These are phyloP conservation scores for Raffaelea albimanens DNA, from an alignment of 2,329 filamentous ascomycete species.

Conservation along the genomic window DNA sequence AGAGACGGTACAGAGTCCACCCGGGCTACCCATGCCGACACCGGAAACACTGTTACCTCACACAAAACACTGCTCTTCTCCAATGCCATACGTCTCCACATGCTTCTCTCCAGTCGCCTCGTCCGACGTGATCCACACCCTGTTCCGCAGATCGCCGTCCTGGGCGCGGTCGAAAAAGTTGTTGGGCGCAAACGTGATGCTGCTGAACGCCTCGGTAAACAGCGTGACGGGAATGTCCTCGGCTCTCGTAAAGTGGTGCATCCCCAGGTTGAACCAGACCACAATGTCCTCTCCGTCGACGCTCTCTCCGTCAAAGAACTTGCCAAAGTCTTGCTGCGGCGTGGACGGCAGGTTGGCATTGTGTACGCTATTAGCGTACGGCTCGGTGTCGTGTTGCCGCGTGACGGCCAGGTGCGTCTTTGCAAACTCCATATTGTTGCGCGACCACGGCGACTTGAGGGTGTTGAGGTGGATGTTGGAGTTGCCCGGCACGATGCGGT, in stretches of 20 bases:
- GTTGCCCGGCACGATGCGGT: slow-evolving; percentile 28
- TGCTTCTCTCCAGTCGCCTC: too few species aligned
- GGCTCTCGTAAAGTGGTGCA: slow-evolving; percentile 37
- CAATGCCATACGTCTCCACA: too few species aligned
- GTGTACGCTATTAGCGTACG: slow-evolving; percentile 23
- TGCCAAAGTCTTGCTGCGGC: slow-evolving; percentile 32
- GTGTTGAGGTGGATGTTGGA: slow-evolving; percentile 26
- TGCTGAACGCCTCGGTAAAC: slow-evolving; percentile 22
- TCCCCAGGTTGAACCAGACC: slow-evolving; percentile 41
- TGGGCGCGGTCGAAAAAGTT: slow-evolving; percentile 23
- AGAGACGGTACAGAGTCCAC: too few species aligned
- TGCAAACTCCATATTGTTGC: slow-evolving; percentile 10
- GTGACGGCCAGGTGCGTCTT: slow-evolving; percentile 28
- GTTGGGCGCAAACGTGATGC: slow-evolving; percentile 22
- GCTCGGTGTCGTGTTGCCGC: slow-evolving; percentile 35
- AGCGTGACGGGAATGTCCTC: slow-evolving; percentile 26
- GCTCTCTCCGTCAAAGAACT: slow-evolving; percentile 33
- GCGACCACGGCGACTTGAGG: slow-evolving; percentile 22
- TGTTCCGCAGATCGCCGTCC: slow-evolving; percentile 27
- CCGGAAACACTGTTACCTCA: too few species aligned
- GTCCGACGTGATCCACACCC: slow-evolving; percentile 19
- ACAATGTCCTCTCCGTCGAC: slow-evolving; percentile 31
- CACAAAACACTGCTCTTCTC: too few species aligned
- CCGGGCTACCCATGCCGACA: too few species aligned
- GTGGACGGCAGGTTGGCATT: slow-evolving; percentile 21